Evolutionary conservation across 352 stramenopile genomes (phyloP).

Genomic region (Globisporangium polare): DNA sequence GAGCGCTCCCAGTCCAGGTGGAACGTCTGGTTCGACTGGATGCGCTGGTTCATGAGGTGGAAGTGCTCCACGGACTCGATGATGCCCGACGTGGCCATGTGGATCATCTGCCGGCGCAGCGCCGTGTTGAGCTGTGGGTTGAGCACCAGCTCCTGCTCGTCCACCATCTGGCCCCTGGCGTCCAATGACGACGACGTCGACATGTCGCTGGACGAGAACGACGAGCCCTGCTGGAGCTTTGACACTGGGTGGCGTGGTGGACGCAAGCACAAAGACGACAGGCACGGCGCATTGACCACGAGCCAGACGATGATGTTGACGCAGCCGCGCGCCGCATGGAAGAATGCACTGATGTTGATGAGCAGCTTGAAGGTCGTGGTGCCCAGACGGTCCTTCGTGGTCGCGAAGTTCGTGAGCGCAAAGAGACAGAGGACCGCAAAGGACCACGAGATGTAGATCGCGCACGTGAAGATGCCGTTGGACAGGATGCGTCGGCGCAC

Average conservation of each 20-base stretch:
- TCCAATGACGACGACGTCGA: conserved; percentile 4
- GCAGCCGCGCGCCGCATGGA: conserved; percentile 69
- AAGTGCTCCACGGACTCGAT: conserved; percentile 84
- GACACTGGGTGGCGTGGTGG: not conserved
- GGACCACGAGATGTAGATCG: conserved; percentile 84
- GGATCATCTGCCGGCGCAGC: conserved; percentile 83
- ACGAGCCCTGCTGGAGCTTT: conserved; percentile 8
- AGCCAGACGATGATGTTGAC: conserved; percentile 87
- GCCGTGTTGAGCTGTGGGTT: conserved; percentile 86
- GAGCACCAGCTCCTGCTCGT: conserved; percentile 38
- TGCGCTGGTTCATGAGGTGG: conserved; percentile 57
- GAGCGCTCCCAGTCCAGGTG: conserved; percentile 74
- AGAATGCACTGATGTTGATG: conserved; percentile 73
- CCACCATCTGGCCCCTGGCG: conserved; percentile 15
- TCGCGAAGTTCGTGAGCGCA: conserved; percentile 45
- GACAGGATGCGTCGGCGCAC: conserved; percentile 72
- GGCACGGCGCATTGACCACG: conserved; percentile 64
- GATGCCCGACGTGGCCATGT: conserved; percentile 87
- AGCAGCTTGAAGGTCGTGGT: conserved; percentile 49
- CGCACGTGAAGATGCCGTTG: conserved; percentile 75
- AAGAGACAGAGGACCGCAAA: conserved; percentile 70
- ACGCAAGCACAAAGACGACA: conserved; percentile 34
- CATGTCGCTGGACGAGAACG: conserved; percentile 10
- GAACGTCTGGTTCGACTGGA: conserved; percentile 81
- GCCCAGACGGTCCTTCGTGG: conserved; percentile 32